Evolutionary conservation across 2,329 filamentous ascomycete species (phyloP).

Genomic region (Clarireedia paspali): DNA sequence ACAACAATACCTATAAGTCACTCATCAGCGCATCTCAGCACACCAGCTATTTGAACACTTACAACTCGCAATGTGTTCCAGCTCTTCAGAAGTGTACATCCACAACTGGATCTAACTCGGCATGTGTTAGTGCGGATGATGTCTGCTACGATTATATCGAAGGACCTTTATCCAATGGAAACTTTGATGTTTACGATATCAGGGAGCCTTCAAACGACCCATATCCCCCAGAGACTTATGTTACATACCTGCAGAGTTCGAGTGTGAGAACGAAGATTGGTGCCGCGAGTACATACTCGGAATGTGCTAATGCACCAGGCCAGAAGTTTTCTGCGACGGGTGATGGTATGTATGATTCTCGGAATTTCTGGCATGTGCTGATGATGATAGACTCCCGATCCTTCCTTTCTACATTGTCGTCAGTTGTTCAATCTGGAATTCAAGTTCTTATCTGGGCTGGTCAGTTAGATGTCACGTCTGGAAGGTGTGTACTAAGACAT

Average conservation of each 20-base stretch:
- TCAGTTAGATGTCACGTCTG: background rate
- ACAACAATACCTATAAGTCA: slow-evolving; percentile 32
- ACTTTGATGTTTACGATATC: slow-evolving; percentile 13
- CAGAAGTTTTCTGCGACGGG: slow-evolving; percentile 35
- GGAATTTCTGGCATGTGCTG: slow-evolving; percentile 16
- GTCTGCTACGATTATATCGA: slow-evolving; percentile 28
- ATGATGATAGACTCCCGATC: slow-evolving; percentile 31
- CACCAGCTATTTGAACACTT: slow-evolving; percentile 28
- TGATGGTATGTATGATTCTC: slow-evolving; percentile 27
- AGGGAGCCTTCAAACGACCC: slow-evolving; percentile 14
- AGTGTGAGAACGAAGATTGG: slow-evolving; percentile 37
- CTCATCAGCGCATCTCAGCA: slow-evolving; percentile 32
- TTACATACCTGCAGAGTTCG: slow-evolving; percentile 32
- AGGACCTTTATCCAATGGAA: slow-evolving; percentile 3
- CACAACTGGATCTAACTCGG: slow-evolving; percentile 62
- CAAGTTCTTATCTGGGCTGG: slow-evolving; percentile 43
- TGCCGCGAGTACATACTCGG: slow-evolving; percentile 34
- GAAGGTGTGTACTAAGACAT: background rate
- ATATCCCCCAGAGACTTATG: slow-evolving; percentile 34
- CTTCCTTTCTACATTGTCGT: slow-evolving; percentile 36
- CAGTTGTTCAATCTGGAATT: slow-evolving; percentile 41
- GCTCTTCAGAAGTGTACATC: slow-evolving; percentile 32
- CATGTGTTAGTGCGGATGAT: slow-evolving; percentile 64
- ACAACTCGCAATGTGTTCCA: slow-evolving; percentile 32
- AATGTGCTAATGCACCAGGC: slow-evolving; percentile 34